These are phyloP conservation scores for Musa beccarii DNA, from an alignment of 176 grass and related monocot genomes.

Conservation along the genomic window DNA sequence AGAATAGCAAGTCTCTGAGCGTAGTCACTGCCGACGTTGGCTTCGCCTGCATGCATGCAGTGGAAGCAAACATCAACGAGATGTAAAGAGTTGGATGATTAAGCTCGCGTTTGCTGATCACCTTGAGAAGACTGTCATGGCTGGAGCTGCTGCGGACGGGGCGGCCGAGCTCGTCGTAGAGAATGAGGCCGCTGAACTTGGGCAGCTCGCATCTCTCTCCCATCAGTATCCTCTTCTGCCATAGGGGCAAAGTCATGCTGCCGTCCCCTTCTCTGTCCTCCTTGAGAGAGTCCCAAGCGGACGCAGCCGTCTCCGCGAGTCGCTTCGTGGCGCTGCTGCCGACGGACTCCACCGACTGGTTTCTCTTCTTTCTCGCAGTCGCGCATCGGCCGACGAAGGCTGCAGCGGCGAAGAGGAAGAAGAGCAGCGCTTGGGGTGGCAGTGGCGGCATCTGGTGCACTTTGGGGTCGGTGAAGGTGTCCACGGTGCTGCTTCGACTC, in stretches of 20 bases:
- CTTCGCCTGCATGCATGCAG: background rate
- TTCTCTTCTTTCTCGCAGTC: background rate
- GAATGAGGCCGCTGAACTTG: constrained; percentile 37
- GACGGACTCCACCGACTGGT: background rate
- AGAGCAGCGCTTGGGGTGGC: background rate
- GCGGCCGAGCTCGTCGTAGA: constrained; percentile 33
- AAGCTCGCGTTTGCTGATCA: background rate
- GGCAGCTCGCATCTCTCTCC: constrained; percentile 41
- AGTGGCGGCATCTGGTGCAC: background rate
- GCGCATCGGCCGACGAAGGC: background rate
- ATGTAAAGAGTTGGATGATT: too few relatives aligned
- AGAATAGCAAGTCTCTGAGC: background rate
- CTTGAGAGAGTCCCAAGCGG: background rate
- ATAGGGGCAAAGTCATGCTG: constrained; percentile 12
- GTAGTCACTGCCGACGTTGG: background rate
- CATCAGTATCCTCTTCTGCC: constrained; percentile 42
- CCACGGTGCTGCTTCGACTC: background rate
- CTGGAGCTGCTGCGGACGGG: constrained; percentile 12
- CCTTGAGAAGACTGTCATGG: background rate
- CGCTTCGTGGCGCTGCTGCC: background rate
- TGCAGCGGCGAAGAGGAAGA: background rate
- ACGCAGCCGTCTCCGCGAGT: background rate
- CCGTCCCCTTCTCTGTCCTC: background rate
- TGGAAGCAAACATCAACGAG: too few relatives aligned
- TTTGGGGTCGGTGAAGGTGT: background rate